Evolutionary conservation across 331 rosid species (phyloP), one percentile per base, ranked within the genome.

Genomic region (Arachis monticola): DNA sequence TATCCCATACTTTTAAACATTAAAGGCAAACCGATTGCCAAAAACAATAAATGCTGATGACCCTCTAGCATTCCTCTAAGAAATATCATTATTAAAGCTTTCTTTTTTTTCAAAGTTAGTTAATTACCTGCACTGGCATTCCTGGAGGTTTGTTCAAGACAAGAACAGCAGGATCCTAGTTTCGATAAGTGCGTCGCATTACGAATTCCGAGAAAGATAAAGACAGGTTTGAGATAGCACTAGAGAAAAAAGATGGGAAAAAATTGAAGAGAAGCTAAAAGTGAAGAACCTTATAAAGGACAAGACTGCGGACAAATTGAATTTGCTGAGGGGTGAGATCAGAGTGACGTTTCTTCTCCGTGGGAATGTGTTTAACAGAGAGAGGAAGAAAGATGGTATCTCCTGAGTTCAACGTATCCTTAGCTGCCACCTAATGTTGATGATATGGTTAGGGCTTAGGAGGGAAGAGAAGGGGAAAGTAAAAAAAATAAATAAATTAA

Each of bases 71-170:
- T n/a, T n/a, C n/a, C n/a, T n/a, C n/a, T n/a, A n/a, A n/a, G n/a
- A n/a, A n/a, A n/a, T n/a, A n/a, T n/a, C n/a, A 22, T 17, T 17
- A 17, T 17, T 17, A n/a, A n/a, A n/a, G n/a, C n/a, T n/a, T n/a
- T n/a, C n/a, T n/a, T n/a, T n/a, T n/a, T n/a, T n/a, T n/a, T n/a
- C n/a, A n/a, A n/a, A n/a, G n/a, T 14, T 17, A 27, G 64, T 1
- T 9, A 57, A 67, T 58, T 72, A 93, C 98, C 95, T 94, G 97
- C 35, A 90, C 99, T 3, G 95, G 90, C 95, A 94, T 77, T 76
- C 97, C 97, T 7, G 97, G 91, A 74, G 99, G 97, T 86, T 94
- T 94, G 73, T 92, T 92, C 81, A 90, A 79, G 58, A 87, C 95
- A 57, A 92, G 77, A 73, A 81, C 88, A 17, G 92, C 87, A n/a